Percentiles rank a stretch among this genome's conserved stretches.
Evolutionary conservation across 805 yeast genomes (phyloP).

Genomic region (Yarrowia sp.): DNA sequence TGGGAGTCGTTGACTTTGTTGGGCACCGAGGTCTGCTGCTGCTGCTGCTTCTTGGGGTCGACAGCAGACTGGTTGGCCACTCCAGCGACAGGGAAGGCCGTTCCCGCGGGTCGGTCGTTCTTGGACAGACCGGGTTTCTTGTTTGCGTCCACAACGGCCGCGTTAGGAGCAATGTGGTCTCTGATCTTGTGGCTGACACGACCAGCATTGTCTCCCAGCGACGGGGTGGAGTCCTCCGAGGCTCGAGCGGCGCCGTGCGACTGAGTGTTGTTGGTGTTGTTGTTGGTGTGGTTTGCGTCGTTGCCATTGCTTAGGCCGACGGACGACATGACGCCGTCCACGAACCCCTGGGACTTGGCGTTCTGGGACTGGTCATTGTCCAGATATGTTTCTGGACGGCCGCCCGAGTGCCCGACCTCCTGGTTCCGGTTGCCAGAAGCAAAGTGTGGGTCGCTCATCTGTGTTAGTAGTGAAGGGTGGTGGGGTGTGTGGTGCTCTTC

Average conservation of each 20-base stretch:
- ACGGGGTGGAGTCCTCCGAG: slow-evolving; percentile 9
- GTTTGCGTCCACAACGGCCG: slow-evolving; percentile 47
- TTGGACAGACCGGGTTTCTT: slow-evolving; percentile 45
- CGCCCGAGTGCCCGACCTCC: slow-evolving; percentile 18
- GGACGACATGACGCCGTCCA: slow-evolving; percentile 21
- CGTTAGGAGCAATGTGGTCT: slow-evolving; percentile 39
- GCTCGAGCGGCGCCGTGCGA: not conserved
- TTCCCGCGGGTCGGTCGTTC: slow-evolving; percentile 46
- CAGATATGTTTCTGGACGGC: slow-evolving; percentile 37
- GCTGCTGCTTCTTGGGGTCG: slow-evolving; percentile 42
- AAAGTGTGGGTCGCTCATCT: slow-evolving; percentile 39
- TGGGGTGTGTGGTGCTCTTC: not conserved
- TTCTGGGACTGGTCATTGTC: slow-evolving; percentile 19
- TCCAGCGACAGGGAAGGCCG: slow-evolving; percentile 47
- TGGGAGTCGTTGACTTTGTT: not conserved
- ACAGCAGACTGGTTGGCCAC: slow-evolving; percentile 45
- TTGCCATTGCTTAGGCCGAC: slow-evolving; percentile 13
- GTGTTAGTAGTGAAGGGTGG: slow-evolving; percentile 3
- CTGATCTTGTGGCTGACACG: slow-evolving; percentile 36
- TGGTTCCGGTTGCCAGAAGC: slow-evolving; percentile 38
- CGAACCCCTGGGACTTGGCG: slow-evolving; percentile 15
- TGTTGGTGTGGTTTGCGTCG: not conserved
- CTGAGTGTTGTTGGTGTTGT: not conserved
- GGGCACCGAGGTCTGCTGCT: slow-evolving; percentile 1
- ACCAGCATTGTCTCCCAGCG: slow-evolving; percentile 35